These are phyloP conservation scores for Coccomyxa sp. DNA, from an alignment of 139 green algal genomes.

Conservation along the genomic window DNA sequence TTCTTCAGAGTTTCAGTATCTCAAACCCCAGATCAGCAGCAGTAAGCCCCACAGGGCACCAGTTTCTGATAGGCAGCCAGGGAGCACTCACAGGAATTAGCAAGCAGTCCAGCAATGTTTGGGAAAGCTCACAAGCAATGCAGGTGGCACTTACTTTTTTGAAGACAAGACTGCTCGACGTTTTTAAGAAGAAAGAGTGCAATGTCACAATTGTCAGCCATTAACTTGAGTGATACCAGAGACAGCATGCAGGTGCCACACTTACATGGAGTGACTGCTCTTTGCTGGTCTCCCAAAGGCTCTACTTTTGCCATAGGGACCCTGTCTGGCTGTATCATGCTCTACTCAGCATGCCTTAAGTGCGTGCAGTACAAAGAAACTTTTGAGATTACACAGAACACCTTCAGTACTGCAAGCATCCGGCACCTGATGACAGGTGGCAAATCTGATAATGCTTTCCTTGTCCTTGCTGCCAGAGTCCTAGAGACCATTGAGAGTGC, in stretches of 20 bases:
- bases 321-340: slow-evolving; percentile 63
- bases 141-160: not conserved
- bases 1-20: too few species aligned
- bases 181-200: not conserved
- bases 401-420: slow-evolving; percentile 62
- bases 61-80: too few species aligned
- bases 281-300: slow-evolving; percentile 74
- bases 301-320: slow-evolving; percentile 55
- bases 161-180: not conserved
- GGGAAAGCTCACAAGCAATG: not conserved
- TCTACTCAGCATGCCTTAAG: slow-evolving; percentile 72
- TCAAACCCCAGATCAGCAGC: too few species aligned
- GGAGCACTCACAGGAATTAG: too few species aligned
- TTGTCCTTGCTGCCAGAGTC: not conserved
- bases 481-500: not conserved
- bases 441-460: not conserved
- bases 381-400: slow-evolving; percentile 84
- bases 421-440: slow-evolving; percentile 56
- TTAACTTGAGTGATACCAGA: not conserved
- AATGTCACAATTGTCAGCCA: not conserved
- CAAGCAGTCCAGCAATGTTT: not conserved
- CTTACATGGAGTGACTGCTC: slow-evolving; percentile 59
- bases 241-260: slow-evolving; percentile 42
- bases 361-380: slow-evolving; percentile 57
- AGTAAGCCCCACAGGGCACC: too few species aligned